Conservation (phyloP, 2,329 filamentous ascomycete genomes). For the Fusarium xylarioides region DNA sequence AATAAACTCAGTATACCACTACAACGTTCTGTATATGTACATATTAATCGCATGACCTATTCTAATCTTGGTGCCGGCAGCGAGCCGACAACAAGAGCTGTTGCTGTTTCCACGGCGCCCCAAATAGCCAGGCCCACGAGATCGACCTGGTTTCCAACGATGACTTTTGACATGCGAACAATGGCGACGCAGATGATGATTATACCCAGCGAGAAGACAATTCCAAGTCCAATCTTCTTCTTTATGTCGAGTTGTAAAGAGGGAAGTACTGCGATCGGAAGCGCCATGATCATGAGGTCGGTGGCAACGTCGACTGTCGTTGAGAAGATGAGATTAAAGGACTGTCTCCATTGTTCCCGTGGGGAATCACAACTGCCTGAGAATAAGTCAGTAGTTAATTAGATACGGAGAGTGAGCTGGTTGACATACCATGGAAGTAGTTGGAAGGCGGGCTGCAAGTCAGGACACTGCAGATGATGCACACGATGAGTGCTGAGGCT, state of each 20-base stretch:
- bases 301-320: conserved; percentile 14
- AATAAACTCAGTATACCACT: background rate
- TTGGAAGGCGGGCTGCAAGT: conserved; percentile 11
- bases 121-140: conserved; percentile 18
- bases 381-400: fast-evolving
- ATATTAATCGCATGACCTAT: too few relatives aligned
- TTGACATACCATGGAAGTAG: conserved; percentile 11
- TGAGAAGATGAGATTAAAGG: conserved; percentile 18
- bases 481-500: background rate
- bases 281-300: conserved; percentile 26
- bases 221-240: conserved; percentile 18
- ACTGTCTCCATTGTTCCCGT: conserved; percentile 6
- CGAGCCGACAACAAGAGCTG: conserved; percentile 18
- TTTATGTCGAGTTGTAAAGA: conserved; percentile 20
- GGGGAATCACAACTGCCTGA: conserved; percentile 6
- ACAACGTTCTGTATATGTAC: too few relatives aligned
- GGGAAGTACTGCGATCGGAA: conserved; percentile 16
- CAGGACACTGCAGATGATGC: conserved; percentile 9
- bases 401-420: too few relatives aligned
- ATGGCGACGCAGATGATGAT: conserved; percentile 20
- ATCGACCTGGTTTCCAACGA: conserved; percentile 15
- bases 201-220: conserved; percentile 13
- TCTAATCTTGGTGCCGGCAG: background rate
- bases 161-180: conserved; percentile 22
- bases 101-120: conserved; percentile 20